These are phyloP conservation scores for Exobasidium cylindrosporum DNA, from an alignment of 1,284 basidiomycete genomes.

Conservation along the genomic window DNA sequence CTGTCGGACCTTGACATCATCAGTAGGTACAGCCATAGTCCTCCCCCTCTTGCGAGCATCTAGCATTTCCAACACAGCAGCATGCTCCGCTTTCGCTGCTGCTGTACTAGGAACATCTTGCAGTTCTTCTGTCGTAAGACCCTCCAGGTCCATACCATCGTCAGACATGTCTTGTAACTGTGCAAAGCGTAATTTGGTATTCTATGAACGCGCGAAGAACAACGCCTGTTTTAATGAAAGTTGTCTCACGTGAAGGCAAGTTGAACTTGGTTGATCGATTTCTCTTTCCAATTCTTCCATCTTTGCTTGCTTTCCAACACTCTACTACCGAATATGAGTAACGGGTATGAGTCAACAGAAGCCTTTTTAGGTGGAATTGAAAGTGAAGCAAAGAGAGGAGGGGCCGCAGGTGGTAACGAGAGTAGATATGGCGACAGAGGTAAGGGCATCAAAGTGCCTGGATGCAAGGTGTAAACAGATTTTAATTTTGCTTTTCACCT, in stretches of 20 bases:
- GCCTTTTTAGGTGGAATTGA: slow-evolving; percentile 2
- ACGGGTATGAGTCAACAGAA: slow-evolving; percentile 6
- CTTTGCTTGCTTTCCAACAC: no score
- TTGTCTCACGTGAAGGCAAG: no score
- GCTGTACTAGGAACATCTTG: not conserved
- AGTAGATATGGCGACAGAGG: slow-evolving; percentile 1
- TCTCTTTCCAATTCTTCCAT: no score
- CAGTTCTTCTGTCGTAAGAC: not conserved
- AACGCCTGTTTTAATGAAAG: no score
- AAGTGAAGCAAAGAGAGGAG: not conserved
- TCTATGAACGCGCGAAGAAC: no score
- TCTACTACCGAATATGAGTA: slow-evolving; percentile 8
- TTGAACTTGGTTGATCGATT: no score
- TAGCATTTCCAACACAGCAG: slow-evolving; percentile 16
- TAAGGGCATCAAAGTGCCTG: no score
- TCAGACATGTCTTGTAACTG: no score
- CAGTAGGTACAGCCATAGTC: slow-evolving; percentile 89
- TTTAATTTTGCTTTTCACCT: no score
- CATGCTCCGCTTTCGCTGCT: not conserved
- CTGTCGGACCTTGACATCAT: slow-evolving; percentile 85
- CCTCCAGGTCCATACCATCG: slow-evolving; percentile 4
- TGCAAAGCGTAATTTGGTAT: no score
- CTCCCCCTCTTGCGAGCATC: slow-evolving; percentile 72
- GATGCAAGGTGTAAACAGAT: no score
- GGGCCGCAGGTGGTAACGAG: no score